These are phyloP conservation scores for Trametes pubescens DNA, from an alignment of 1,284 basidiomycete species.

Conservation along the genomic window DNA sequence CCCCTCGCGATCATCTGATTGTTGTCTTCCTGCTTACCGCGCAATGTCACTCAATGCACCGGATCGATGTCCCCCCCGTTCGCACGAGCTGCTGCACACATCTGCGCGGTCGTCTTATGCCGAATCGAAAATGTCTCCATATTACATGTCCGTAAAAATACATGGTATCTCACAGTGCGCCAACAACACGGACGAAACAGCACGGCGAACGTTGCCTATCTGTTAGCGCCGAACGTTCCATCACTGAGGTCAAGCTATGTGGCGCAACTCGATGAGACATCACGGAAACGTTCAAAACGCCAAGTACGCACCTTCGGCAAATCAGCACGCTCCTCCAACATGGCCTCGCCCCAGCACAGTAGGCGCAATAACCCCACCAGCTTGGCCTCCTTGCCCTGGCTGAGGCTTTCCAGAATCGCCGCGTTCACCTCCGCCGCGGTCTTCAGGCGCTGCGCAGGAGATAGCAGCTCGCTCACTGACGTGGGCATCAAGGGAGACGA, in stretches of 20 bases:
- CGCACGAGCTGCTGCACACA: slow-evolving; percentile 7
- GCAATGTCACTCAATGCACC: slow-evolving; percentile 18
- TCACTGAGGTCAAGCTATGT: slow-evolving; percentile 40
- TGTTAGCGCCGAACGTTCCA: slow-evolving; percentile 37
- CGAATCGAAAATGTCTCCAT: slow-evolving; percentile 17
- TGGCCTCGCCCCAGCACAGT: slow-evolving; percentile 87
- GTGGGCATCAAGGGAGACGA: slow-evolving; percentile 67
- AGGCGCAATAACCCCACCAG: slow-evolving; percentile 87
- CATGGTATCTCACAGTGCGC: slow-evolving; percentile 22
- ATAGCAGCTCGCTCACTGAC: slow-evolving; percentile 81
- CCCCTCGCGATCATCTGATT: slow-evolving; percentile 34
- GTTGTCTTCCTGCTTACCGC: slow-evolving; percentile 28
- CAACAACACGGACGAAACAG: slow-evolving; percentile 8
- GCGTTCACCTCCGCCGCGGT: slow-evolving; percentile 96
- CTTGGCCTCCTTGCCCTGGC: slow-evolving; percentile 93
- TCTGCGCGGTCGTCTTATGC: slow-evolving; percentile 1
- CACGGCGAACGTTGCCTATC: slow-evolving; percentile 21
- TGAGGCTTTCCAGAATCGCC: slow-evolving; percentile 91
- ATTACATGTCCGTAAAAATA: slow-evolving; percentile 26
- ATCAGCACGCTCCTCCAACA: slow-evolving; percentile 78
- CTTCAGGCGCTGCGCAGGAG: slow-evolving; percentile 87
- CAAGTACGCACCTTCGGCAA: slow-evolving; percentile 67
- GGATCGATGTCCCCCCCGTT: slow-evolving; percentile 2
- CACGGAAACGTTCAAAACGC: neutral
- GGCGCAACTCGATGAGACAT: slow-evolving; percentile 2